Evolutionary conservation across 1,284 basidiomycete genomes (phyloP).

Genomic region (Thecaphora thlaspeos): DNA sequence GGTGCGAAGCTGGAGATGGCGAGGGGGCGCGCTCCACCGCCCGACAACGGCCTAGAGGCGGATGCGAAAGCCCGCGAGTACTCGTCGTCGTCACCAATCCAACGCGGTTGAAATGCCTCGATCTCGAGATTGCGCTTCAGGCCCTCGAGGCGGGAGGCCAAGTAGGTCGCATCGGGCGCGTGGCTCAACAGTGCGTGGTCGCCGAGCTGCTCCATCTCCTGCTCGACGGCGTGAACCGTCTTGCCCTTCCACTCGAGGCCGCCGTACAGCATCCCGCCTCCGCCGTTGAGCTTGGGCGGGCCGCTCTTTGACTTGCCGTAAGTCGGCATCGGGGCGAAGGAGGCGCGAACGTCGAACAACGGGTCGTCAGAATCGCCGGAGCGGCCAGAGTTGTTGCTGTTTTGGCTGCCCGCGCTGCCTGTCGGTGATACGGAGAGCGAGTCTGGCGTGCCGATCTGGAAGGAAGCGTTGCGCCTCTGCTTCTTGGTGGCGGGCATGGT

Average conservation of each 20-base stretch:
- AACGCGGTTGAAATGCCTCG: constrained; percentile 8
- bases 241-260: constrained; percentile 48
- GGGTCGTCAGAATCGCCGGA: constrained; percentile 25
- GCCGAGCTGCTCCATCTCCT: constrained; percentile 45
- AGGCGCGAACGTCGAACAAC: constrained; percentile 42
- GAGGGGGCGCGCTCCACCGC: too few relatives aligned
- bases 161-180: constrained; percentile 47
- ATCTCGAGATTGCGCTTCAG: constrained; percentile 46
- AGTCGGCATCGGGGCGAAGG: constrained; percentile 42
- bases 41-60: too few relatives aligned
- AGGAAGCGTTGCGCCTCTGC: constrained; percentile 23
- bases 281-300: constrained; percentile 1
- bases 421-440: constrained; percentile 2
- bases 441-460: constrained; percentile 33
- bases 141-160: constrained; percentile 45
- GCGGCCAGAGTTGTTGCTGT: constrained; percentile 2
- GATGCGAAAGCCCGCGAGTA: too few relatives aligned
- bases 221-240: constrained; percentile 52
- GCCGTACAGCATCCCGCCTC: constrained; percentile 32
- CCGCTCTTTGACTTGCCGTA: constrained; percentile 16
- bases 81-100: too few relatives aligned
- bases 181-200: constrained; percentile 48
- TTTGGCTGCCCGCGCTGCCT: constrained; percentile 4
- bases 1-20: too few relatives aligned
- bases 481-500: constrained; percentile 17